Evolutionary conservation across 225 moss, liverwort and hornwort species (phyloP).

Genomic region (Polytrichum commune): DNA sequence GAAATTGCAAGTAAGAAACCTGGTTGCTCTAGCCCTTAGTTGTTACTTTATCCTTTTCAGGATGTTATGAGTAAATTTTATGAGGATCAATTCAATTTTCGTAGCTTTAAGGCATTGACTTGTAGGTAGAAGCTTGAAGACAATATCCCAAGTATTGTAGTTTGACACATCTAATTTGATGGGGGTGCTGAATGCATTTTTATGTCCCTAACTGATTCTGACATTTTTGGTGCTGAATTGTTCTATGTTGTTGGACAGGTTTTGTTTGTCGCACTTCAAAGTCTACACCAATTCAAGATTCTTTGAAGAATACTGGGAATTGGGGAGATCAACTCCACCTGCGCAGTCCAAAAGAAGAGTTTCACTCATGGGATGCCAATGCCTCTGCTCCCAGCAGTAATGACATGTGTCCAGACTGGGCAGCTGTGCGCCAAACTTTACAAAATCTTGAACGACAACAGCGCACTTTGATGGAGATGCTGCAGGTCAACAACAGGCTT

Average conservation of each 20-base stretch:
- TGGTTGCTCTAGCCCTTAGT: neutral
- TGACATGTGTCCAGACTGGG: constrained; percentile 46
- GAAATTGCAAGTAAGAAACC: constrained; percentile 22
- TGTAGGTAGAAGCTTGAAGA: too few species aligned
- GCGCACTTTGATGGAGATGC: constrained; percentile 48
- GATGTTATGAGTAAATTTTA: too few species aligned
- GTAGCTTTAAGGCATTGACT: too few species aligned
- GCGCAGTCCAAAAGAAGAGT: constrained; percentile 31
- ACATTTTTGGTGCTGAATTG: neutral
- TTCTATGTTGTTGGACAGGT: constrained; percentile 1
- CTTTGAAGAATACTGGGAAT: constrained; percentile 26
- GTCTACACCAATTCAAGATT: constrained; percentile 4
- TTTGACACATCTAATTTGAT: too few species aligned
- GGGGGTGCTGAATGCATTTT: too few species aligned
- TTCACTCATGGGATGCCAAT: constrained; percentile 33
- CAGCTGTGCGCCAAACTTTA: constrained; percentile 28
- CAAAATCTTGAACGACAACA: constrained; percentile 45
- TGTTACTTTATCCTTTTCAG: too few species aligned
- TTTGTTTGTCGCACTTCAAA: constrained; percentile 18
- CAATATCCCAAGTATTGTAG: too few species aligned
- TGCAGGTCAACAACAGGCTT: constrained; percentile 30
- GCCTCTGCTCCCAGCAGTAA: constrained; percentile 46
- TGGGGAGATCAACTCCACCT: constrained; percentile 36
- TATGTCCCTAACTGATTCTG: neutral
- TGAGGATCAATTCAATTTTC: too few species aligned